Evolutionary conservation across 2,329 filamentous ascomycete species (phyloP).

Genomic region (Clonostachys rhizophaga): DNA sequence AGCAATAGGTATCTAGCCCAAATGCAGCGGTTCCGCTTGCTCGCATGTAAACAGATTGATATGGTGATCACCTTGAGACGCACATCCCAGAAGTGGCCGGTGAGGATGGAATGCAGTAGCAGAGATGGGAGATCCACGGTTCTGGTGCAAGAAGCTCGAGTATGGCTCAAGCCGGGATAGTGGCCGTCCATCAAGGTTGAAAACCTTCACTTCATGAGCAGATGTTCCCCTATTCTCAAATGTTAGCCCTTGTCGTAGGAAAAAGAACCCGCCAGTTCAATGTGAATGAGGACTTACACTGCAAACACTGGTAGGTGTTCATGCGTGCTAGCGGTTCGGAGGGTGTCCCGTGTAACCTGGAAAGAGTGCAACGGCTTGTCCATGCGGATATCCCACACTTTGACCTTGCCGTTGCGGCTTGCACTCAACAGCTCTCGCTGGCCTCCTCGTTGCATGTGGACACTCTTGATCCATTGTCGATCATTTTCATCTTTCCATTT

Average conservation of each 20-base stretch:
- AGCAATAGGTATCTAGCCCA: too few species aligned
- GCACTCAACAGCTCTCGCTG: conserved; percentile 87
- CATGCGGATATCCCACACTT: conserved; percentile 93
- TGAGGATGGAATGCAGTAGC: conserved; percentile 95
- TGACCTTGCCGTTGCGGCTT: conserved; percentile 88
- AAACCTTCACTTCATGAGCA: conserved; percentile 82
- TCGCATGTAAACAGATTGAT: conserved; percentile 83
- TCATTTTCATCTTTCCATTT: conserved; percentile 89
- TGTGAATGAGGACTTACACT: conserved; percentile 56
- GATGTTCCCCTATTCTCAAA: conserved; percentile 67
- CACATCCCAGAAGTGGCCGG: conserved; percentile 83
- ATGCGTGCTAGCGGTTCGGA: conserved; percentile 85
- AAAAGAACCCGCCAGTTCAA: conserved; percentile 1
- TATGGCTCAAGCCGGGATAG: conserved; percentile 87
- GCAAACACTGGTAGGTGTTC: conserved; percentile 96
- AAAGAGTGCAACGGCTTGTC: conserved; percentile 71
- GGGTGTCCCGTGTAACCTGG: conserved; percentile 68
- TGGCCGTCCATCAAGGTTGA: conserved; percentile 78
- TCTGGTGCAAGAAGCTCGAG: conserved; percentile 80
- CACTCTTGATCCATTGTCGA: conserved; percentile 90
- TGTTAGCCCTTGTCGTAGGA: conserved; percentile 14
- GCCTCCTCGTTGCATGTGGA: conserved; percentile 94
- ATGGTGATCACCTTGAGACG: conserved; percentile 81
- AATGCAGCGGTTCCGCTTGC: conserved; percentile 8
- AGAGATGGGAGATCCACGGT: conserved; percentile 76